Conservation (phyloP, 1,284 basidiomycete genomes). For the Singerocomus rubriflavus region DNA sequence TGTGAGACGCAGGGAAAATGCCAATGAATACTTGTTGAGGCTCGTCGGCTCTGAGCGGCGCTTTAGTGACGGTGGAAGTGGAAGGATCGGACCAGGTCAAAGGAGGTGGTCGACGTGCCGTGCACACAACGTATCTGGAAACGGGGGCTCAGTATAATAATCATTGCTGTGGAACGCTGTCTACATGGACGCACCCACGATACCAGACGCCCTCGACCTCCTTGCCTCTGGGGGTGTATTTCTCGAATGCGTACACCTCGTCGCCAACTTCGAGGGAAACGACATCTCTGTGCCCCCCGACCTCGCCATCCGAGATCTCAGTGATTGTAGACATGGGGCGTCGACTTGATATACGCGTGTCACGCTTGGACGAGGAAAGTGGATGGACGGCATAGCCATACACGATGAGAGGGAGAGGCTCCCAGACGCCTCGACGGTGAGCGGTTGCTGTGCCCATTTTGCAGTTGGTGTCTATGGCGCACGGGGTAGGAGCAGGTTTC, state of each 20-base stretch:
- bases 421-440: slow-evolving; percentile 57
- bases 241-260: slow-evolving; percentile 95
- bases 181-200: slow-evolving; percentile 66
- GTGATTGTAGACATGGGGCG: slow-evolving; percentile 65
- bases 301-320: slow-evolving; percentile 65
- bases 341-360: slow-evolving; percentile 62
- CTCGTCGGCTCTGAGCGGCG: slow-evolving; percentile 59
- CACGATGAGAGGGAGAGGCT: slow-evolving; percentile 74
- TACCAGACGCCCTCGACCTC: slow-evolving; percentile 83
- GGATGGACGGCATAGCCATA: slow-evolving; percentile 84
- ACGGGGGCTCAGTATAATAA: slow-evolving; percentile 7
- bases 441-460: slow-evolving; percentile 26
- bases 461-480: neutral
- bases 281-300: slow-evolving; percentile 66
- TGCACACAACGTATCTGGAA: slow-evolving; percentile 86
- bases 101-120: slow-evolving; percentile 61
- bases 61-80: slow-evolving; percentile 43
- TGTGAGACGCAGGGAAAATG: slow-evolving; percentile 91
- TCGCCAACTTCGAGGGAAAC: slow-evolving; percentile 87
- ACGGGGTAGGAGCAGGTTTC: neutral
- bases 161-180: slow-evolving; percentile 1
- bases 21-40: slow-evolving; percentile 90
- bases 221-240: slow-evolving; percentile 70
- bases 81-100: slow-evolving; percentile 64
- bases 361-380: slow-evolving; percentile 67